These are phyloP conservation scores for Aspergillus biplanus DNA, from an alignment of 495 filamentous ascomycete genomes.

Conservation along the genomic window DNA sequence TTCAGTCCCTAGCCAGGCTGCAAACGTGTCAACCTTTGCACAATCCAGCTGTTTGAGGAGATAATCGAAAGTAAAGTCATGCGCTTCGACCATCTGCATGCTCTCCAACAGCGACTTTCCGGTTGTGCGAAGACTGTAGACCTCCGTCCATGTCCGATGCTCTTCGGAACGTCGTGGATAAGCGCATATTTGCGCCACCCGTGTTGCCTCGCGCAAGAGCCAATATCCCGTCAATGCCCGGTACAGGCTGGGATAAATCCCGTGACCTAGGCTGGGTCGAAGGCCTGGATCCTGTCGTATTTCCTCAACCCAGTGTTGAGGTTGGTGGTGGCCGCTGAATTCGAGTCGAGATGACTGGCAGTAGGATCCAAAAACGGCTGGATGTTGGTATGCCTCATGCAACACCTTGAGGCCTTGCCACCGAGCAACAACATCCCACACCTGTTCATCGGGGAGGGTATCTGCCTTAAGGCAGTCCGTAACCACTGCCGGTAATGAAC, in stretches of 20 bases:
- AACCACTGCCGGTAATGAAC: not conserved
- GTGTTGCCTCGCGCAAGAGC: not conserved
- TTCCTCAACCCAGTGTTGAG: not conserved
- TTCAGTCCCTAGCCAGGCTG: not conserved
- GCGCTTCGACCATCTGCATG: not conserved
- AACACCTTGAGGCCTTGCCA: not conserved
- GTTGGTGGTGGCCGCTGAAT: not conserved
- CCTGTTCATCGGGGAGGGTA: not conserved
- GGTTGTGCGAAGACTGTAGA: not conserved
- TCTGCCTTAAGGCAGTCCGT: not conserved
- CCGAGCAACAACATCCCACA: not conserved
- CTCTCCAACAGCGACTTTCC: not conserved
- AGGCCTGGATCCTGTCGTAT: not conserved
- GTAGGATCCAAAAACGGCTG: not conserved
- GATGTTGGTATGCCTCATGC: not conserved
- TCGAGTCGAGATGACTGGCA: not conserved
- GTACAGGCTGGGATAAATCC: not conserved
- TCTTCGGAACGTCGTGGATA: not conserved
- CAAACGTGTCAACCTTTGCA: not conserved
- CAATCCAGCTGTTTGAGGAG: not conserved
- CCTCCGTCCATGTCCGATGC: not conserved
- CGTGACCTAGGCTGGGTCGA: not conserved
- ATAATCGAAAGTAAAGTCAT: not conserved
- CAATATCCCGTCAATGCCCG: not conserved
- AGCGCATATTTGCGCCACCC: not conserved